Evolutionary conservation across 345 rosid species (phyloP), one percentile per base, ranked within the genome.

Genomic region (Laguncularia racemosa): DNA sequence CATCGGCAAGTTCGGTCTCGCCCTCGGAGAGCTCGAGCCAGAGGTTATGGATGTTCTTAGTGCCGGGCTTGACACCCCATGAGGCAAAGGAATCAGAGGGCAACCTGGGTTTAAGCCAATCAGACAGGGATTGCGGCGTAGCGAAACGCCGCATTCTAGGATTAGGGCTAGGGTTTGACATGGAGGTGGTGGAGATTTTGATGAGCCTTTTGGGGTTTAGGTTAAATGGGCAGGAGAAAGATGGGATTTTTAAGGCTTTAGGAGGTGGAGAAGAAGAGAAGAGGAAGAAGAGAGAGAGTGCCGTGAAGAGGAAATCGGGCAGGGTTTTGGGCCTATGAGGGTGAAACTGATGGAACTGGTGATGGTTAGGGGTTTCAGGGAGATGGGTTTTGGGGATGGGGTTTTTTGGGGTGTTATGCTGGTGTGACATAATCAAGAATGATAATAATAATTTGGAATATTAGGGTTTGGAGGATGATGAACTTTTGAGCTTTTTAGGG

Each of bases 31-130:
- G 80, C 62, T 92, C 96, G 10, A 92, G 87, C 95, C 95, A 92
- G 78, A 92, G 98, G 61, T 92, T 92, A 60, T 92, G 93, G 58
- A 92, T 81, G 74, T 92, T 92, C 74, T 92, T 92, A 67, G 98
- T 92, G 46, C 96, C 98, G 17, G 93, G 96, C 52, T 77, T 89
- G 55, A 84, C 75, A 12, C 98, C 98, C 96, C 97, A 92, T 0
- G 88, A 75, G 33, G 92, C 81, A 58, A 92, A 79, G 1, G 95
- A 86, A 13, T 83, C 93, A 15, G 95, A 80, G 15, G 98, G 93
- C 26, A 92, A 51, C 4, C 93, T 89, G 1, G 92, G 84, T 19
- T 74, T 72, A 57, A 92, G 93, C 96, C 96, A 92, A 53, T 89
- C 95, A 50, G 93, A 83, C 26, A 92, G 93, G 13, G 89, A 76